Evolutionary conservation across 2,329 filamentous ascomycete genomes (phyloP).

Genomic region (Zasmidium citrigriseum): DNA sequence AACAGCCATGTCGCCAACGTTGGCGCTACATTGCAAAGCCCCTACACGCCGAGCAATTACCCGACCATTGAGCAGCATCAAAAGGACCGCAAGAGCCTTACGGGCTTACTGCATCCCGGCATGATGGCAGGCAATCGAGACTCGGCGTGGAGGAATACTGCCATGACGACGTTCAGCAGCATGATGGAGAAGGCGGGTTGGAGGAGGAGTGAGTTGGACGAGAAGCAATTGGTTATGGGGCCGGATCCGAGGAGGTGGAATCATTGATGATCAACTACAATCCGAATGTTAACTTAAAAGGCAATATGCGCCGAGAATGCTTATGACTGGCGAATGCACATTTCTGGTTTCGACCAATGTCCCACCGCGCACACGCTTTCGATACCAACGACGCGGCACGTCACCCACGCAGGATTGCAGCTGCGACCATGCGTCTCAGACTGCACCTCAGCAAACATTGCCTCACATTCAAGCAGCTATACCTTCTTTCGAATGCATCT

Average conservation of each 20-base stretch:
- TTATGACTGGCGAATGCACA: no score
- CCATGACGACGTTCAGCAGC: conserved; percentile 40
- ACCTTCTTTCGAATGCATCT: neutral
- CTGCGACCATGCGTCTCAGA: no score
- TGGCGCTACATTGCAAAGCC: conserved; percentile 19
- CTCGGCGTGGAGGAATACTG: conserved; percentile 19
- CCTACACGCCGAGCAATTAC: conserved; percentile 23
- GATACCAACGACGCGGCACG: no score
- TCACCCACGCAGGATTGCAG: no score
- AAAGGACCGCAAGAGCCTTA: conserved; percentile 1
- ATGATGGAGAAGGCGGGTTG: conserved; percentile 46
- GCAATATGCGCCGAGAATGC: no score
- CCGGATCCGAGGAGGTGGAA: conserved; percentile 26
- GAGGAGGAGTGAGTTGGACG: conserved; percentile 30
- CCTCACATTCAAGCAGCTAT: no score
- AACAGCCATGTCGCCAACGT: conserved; percentile 21
- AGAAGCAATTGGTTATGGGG: conserved; percentile 11
- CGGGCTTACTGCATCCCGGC: conserved; percentile 12
- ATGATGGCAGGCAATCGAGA: conserved; percentile 10
- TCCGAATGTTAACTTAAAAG: no score
- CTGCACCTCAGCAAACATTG: no score
- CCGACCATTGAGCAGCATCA: conserved; percentile 3
- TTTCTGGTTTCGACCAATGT: no score
- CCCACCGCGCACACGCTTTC: no score
- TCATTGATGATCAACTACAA: neutral